phyloP scores from a whole-genome alignment of 495 filamentous ascomycete species.

The Hypoxylon fragiforme region DNA sequence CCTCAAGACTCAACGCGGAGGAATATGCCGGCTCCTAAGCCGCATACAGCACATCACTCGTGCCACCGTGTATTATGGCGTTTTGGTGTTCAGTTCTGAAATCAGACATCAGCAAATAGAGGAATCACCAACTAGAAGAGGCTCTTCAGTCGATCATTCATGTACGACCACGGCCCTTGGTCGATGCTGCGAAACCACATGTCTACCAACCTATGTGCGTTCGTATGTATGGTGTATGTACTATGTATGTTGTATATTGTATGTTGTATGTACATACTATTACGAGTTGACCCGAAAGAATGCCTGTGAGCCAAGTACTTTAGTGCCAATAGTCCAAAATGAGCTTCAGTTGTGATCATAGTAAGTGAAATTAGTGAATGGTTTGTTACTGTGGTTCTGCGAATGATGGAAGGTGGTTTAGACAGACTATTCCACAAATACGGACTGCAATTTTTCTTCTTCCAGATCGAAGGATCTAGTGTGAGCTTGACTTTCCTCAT shows the following conservation, averaged over 20 bases:
- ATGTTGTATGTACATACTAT: too few relatives aligned
- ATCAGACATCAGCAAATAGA: too few relatives aligned
- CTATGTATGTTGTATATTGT: too few relatives aligned
- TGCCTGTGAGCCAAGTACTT: slow-evolving; percentile 7
- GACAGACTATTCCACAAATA: slow-evolving; percentile 15
- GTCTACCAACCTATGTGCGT: too few relatives aligned
- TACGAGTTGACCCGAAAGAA: slow-evolving; percentile 13
- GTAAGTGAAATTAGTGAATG: too few relatives aligned
- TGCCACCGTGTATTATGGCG: neutral
- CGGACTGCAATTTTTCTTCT: slow-evolving; percentile 1
- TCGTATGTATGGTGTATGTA: too few relatives aligned
- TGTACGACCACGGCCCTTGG: slow-evolving; percentile 5
- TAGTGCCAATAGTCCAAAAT: slow-evolving; percentile 23
- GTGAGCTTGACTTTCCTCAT: slow-evolving; percentile 22
- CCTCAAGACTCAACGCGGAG: neutral
- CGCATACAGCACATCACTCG: neutral
- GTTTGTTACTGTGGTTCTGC: slow-evolving; percentile 7
- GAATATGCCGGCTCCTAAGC: neutral
- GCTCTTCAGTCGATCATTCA: neutral
- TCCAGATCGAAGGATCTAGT: slow-evolving; percentile 24
- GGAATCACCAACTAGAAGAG: neutral
- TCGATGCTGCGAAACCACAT: slow-evolving; percentile 4
- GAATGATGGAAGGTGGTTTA: slow-evolving; percentile 6
- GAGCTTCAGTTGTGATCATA: slow-evolving; percentile 11
- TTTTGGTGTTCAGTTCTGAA: too few relatives aligned